Conservation (phyloP, 352 stramenopile genomes). For the Ophiocytium majus region DNA sequence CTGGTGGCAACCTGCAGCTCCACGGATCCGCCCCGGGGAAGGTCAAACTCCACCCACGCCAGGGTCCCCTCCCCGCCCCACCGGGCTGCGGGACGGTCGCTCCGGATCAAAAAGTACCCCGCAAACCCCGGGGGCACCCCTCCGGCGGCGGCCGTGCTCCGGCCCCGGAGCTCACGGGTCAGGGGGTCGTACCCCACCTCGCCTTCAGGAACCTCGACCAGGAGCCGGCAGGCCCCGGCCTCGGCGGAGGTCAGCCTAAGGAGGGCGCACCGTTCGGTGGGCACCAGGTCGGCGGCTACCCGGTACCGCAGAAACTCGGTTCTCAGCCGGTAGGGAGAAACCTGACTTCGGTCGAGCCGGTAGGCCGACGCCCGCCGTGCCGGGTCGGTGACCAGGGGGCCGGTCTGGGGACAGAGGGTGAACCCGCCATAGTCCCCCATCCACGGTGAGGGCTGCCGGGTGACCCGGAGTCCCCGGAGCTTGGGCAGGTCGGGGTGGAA, state of each 20-base stretch:
- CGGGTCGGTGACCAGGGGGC: conserved; percentile 2
- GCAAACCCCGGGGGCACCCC: background rate
- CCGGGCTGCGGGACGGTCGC: background rate
- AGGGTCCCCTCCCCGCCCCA: background rate
- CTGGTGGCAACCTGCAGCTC: background rate
- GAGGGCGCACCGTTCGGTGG: background rate
- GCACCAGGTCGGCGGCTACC: background rate
- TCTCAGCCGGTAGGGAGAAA: background rate
- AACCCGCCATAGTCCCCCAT: conserved; percentile 54
- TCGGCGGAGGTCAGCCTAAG: background rate
- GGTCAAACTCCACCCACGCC: background rate
- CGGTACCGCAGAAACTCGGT: background rate
- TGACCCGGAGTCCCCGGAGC: conserved; percentile 34
- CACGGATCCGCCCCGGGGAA: background rate
- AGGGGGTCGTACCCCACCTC: background rate
- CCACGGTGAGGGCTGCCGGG: conserved; percentile 52
- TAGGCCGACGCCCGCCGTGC: conserved; percentile 3
- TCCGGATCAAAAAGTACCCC: background rate
- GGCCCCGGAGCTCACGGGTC: too few species aligned
- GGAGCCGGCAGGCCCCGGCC: background rate
- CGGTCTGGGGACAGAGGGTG: conserved; percentile 25
- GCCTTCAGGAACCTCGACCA: background rate
- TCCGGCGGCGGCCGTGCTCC: background rate
- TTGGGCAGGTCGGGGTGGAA: background rate
- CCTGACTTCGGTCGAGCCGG: background rate